Conservation (phyloP, 495 filamentous ascomycete species). For the Aspergillus sclerotiicarbonarius region DNA sequence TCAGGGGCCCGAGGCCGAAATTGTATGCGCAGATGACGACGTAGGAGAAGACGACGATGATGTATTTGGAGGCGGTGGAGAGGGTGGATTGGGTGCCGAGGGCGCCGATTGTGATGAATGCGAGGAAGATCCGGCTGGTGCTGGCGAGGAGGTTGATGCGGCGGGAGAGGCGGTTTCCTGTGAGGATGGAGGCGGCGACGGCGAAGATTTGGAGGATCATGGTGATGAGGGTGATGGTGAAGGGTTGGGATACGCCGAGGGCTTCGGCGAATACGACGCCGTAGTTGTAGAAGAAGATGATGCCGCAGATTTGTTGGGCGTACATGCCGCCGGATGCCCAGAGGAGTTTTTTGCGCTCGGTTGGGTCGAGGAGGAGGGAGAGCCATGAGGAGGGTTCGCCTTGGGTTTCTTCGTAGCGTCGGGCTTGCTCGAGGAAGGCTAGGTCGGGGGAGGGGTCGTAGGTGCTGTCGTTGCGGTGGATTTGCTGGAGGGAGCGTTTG, state of each 20-base stretch:
- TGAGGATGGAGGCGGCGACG: constrained; percentile 26
- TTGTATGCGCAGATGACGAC: constrained; percentile 38
- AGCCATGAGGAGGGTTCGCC: constrained; percentile 26
- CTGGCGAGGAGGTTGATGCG: constrained; percentile 31
- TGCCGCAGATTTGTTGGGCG: constrained; percentile 40
- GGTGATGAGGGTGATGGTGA: constrained; percentile 35
- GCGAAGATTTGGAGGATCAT: constrained; percentile 36
- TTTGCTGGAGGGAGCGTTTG: constrained; percentile 26
- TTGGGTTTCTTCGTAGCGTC: constrained; percentile 20
- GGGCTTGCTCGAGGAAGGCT: constrained; percentile 18
- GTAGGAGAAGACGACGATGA: constrained; percentile 34
- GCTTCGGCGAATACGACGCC: constrained; percentile 38
- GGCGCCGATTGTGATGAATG: constrained; percentile 33
- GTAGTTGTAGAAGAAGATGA: constrained; percentile 39
- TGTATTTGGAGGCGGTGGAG: constrained; percentile 12
- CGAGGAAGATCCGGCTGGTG: constrained; percentile 27
- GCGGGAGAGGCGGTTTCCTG: constrained; percentile 32
- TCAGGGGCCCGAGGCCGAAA: constrained; percentile 32
- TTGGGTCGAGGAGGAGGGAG: constrained; percentile 28
- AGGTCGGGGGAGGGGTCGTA: constrained; percentile 32
- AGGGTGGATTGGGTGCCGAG: constrained; percentile 22
- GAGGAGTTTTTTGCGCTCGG: constrained; percentile 37
- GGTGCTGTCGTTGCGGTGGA: constrained; percentile 24
- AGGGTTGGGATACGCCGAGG: constrained; percentile 33
- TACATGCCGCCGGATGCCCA: constrained; percentile 34